Evolutionary conservation across 2,329 filamentous ascomycete genomes (phyloP).

Genomic region (Fusarium citri): DNA sequence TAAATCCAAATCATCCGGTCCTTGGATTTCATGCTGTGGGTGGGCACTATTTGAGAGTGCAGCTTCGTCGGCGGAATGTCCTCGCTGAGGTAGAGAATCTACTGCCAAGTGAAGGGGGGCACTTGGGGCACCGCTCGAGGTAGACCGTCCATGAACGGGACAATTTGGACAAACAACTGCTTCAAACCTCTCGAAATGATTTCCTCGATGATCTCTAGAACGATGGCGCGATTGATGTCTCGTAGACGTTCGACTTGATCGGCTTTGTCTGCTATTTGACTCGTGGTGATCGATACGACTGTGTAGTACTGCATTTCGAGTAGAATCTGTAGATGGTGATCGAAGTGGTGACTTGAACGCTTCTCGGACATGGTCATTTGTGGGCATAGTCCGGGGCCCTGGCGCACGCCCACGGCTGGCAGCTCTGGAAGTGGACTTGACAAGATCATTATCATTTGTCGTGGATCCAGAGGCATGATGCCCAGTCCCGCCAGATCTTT

Average conservation of each 20-base stretch:
- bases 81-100: constrained; percentile 7
- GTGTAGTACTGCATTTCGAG: background rate
- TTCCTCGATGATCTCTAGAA: background rate
- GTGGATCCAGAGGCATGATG: background rate
- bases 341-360: background rate
- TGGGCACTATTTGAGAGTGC: constrained; percentile 46
- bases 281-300: background rate
- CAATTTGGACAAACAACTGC: too few relatives aligned
- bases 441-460: background rate
- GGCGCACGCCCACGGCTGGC: background rate
- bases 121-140: background rate
- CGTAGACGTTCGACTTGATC: background rate
- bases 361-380: background rate
- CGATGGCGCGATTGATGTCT: background rate
- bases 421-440: background rate
- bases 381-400: background rate
- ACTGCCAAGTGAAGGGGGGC: background rate
- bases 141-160: too few relatives aligned
- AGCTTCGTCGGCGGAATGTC: background rate
- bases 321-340: background rate
- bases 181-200: background rate
- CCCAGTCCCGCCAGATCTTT: background rate
- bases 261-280: background rate
- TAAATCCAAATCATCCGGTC: background rate
- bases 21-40: constrained; percentile 39